Conservation (phyloP, 139 green algal genomes). For the Picochlorum sp. region DNA sequence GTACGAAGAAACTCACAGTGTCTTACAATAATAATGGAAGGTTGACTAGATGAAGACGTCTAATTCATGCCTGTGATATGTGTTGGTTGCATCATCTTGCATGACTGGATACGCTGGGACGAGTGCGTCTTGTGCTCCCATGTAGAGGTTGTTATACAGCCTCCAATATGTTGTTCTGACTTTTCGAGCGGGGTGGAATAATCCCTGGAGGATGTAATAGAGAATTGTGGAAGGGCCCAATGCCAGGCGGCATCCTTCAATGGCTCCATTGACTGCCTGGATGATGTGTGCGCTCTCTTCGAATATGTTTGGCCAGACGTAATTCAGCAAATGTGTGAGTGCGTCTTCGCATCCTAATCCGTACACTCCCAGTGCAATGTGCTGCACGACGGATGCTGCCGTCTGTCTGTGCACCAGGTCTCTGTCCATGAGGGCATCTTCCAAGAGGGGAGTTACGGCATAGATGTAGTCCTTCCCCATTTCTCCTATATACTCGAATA, state of each 20-base stretch:
- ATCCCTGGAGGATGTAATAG: slow-evolving; percentile 81
- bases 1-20: neutral
- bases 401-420: slow-evolving; percentile 97
- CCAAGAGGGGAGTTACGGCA: slow-evolving; percentile 87
- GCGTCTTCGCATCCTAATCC: slow-evolving; percentile 95
- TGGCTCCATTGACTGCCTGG: slow-evolving; percentile 80
- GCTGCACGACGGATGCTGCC: slow-evolving; percentile 78
- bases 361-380: slow-evolving; percentile 77
- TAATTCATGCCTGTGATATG: slow-evolving; percentile 83
- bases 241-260: slow-evolving; percentile 83
- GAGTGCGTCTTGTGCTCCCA: slow-evolving; percentile 83
- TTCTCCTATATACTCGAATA: slow-evolving; percentile 99
- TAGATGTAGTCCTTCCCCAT: slow-evolving; percentile 99
- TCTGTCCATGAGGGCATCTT: slow-evolving; percentile 93
- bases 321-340: slow-evolving; percentile 94
- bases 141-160: slow-evolving; percentile 98
- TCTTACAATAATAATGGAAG: neutral
- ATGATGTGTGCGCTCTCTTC: slow-evolving; percentile 92
- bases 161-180: slow-evolving; percentile 95
- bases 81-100: slow-evolving; percentile 70
- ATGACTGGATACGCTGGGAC: slow-evolving; percentile 72
- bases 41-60: slow-evolving; percentile 74
- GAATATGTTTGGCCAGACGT: slow-evolving; percentile 98
- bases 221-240: slow-evolving; percentile 81
- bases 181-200: slow-evolving; percentile 88